Percentiles rank a stretch among this genome's conserved stretches.
phyloP scores from a whole-genome alignment of 108 stramenopile genomes.

The Skeletonema menzelii region DNA sequence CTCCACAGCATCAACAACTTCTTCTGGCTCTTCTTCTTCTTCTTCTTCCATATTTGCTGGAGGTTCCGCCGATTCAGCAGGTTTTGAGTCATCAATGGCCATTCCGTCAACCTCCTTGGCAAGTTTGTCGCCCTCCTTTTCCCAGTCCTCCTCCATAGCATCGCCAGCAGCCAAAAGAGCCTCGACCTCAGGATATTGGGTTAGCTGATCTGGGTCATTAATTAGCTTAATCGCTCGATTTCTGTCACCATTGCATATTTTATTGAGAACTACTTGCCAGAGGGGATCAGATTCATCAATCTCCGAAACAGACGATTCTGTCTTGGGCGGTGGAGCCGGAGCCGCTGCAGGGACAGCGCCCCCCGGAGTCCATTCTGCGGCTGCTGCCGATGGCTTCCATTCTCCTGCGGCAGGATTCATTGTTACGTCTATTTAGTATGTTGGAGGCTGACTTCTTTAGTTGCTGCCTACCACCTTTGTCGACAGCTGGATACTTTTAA shows the following conservation, averaged over 20 bases:
- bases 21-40: slow-evolving; percentile 36
- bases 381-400: slow-evolving; percentile 81
- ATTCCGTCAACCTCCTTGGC: slow-evolving; percentile 46
- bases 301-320: slow-evolving; percentile 40
- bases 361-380: slow-evolving; percentile 80
- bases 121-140: slow-evolving; percentile 17
- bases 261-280: slow-evolving; percentile 74
- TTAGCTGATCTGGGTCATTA: slow-evolving; percentile 75
- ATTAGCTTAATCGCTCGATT: slow-evolving; percentile 73
- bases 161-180: slow-evolving; percentile 38
- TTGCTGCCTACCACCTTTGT: too few relatives aligned
- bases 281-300: slow-evolving; percentile 89
- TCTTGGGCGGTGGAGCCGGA: slow-evolving; percentile 30
- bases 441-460: not conserved
- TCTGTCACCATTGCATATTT: slow-evolving; percentile 79
- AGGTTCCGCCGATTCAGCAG: slow-evolving; percentile 17
- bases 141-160: slow-evolving; percentile 25
- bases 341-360: slow-evolving; percentile 42
- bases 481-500: too few relatives aligned
- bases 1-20: slow-evolving; percentile 51
- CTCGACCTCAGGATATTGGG: slow-evolving; percentile 77
- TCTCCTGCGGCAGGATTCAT: slow-evolving; percentile 79
- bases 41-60: slow-evolving; percentile 44
- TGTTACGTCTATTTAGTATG: slow-evolving; percentile 2
- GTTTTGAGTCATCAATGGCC: slow-evolving; percentile 41